Evolutionary conservation across 208 protist genomes (phyloP), one percentile per base, ranked within the genome.

Genomic region (Crithidia bombi): DNA sequence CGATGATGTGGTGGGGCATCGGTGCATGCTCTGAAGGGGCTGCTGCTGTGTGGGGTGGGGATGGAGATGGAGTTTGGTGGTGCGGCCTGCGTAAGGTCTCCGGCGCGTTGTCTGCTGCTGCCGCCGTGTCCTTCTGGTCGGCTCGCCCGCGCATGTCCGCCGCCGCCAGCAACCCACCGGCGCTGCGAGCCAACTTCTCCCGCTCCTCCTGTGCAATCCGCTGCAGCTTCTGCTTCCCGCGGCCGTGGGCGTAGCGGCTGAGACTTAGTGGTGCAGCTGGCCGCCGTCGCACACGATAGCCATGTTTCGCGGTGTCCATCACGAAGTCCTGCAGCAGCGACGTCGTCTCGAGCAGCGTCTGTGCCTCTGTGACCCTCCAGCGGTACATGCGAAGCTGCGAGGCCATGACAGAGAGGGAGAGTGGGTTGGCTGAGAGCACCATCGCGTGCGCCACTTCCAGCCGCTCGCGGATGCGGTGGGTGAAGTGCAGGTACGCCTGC

Each of bases 321-420:
- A 90, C 68, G 62, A 87, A 73, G 33, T 92, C 81, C 65, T 87
- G 79, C 61, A 95, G 44, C 28, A 81, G 35, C 12, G 72, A 49
- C 4, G 86, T 92, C 6, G 86, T 84, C 36, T 91, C 72, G 1
- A 71, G 69, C 15, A 93, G 57, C 11, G 85, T 93, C 65, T 91
- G 85, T 12, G 86, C 83, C 75, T 95, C 87, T 9, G 78, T 76
- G 15, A 95, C 90, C 7, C 69, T 82, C 90, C 90, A 95, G 30
- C 90, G 81, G 69, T 92, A 86, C 90, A 95, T 90, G 47, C 74
- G 67, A 38, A 95, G 80, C 78, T 95, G 90, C 21, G 87, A 91
- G 41, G 82, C 57, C 81, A 93, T 92, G 6, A 95, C 78, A 11
- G 87, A 86, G 68, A 91, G 79, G 50, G 81, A 81, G 26, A 95